Percentiles rank a stretch among this genome's conserved stretches.
Conservation (phyloP, 306 rosid species). For the Pterocarpus santalinus region DNA sequence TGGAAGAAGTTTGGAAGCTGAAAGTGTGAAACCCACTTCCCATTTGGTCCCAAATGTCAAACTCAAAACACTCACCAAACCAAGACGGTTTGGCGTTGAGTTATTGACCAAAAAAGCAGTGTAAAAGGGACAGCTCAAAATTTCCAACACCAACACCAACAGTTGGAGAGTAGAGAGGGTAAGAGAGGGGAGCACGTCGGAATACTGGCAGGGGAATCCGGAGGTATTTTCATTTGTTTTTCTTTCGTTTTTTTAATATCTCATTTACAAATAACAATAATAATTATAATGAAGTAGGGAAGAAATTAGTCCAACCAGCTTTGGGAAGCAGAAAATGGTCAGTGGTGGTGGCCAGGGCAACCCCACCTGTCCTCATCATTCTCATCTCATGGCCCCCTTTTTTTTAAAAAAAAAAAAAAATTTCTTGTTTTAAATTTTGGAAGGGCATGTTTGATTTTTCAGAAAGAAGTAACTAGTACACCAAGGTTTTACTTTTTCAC, state of each 20-base stretch:
- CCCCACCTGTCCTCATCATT: conserved; percentile 46
- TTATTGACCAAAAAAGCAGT: conserved; percentile 58
- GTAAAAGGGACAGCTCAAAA: conserved; percentile 59
- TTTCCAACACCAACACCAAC: conserved; percentile 40
- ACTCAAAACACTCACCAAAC: conserved; percentile 44
- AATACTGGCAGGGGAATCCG: conserved; percentile 53
- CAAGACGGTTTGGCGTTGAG: conserved; percentile 58
- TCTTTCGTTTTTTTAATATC: neutral
- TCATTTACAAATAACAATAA: neutral
- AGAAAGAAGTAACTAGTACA: conserved; percentile 21
- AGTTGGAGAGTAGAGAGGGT: conserved; percentile 30
- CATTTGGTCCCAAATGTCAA: conserved; percentile 56
- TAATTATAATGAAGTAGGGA: neutral
- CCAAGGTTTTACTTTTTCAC: conserved; percentile 43
- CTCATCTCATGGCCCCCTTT: conserved; percentile 42
- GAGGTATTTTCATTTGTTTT: conserved; percentile 37
- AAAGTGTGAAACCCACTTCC: conserved; percentile 39
- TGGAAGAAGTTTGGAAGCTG: conserved; percentile 32
- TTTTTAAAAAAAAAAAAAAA: too few relatives aligned
- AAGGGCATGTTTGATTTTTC: conserved; percentile 46
- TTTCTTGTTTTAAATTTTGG: conserved; percentile 24
- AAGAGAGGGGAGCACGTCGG: conserved; percentile 62
- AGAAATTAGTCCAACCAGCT: conserved; percentile 39
- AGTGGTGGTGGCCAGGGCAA: conserved; percentile 34
- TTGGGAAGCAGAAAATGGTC: conserved; percentile 51